Percentiles rank a stretch among this genome's conserved stretches.
phyloP scores from a whole-genome alignment of 805 yeast species.

The Candida broadrunensis region DNA sequence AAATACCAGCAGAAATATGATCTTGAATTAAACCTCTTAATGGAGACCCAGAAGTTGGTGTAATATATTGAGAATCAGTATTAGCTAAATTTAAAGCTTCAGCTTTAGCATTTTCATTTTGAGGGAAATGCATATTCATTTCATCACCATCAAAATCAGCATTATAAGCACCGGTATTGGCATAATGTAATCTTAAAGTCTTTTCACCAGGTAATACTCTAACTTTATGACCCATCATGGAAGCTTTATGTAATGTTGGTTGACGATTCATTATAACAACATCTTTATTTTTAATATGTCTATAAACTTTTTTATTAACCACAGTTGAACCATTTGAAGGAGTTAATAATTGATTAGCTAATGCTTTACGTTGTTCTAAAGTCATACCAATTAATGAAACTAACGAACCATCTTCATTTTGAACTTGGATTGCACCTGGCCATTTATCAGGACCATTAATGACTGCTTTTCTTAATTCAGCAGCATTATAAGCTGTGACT shows the following conservation, averaged over 20 bases:
- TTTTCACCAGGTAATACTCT: slow-evolving; percentile 96
- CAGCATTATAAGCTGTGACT: slow-evolving; percentile 86
- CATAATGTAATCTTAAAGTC: slow-evolving; percentile 94
- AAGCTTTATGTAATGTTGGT: slow-evolving; percentile 98
- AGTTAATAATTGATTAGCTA: slow-evolving; percentile 91
- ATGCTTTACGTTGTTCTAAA: slow-evolving; percentile 87
- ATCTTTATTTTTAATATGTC: slow-evolving; percentile 94
- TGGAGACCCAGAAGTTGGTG: slow-evolving; percentile 98
- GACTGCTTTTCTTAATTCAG: slow-evolving; percentile 89
- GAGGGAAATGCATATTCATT: slow-evolving; percentile 99
- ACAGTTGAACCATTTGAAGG: slow-evolving; percentile 67
- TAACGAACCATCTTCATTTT: slow-evolving; percentile 89
- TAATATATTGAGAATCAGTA: slow-evolving; percentile 94
- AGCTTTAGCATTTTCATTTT: slow-evolving; percentile 93
- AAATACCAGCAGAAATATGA: slow-evolving; percentile 97
- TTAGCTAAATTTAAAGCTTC: slow-evolving; percentile 94
- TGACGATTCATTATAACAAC: slow-evolving; percentile 98
- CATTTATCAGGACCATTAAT: slow-evolving; percentile 96
- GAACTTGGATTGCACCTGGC: slow-evolving; percentile 98
- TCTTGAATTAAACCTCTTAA: slow-evolving; percentile 98
- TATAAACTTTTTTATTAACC: slow-evolving; percentile 85
- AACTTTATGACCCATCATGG: slow-evolving; percentile 99
- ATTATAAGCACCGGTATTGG: slow-evolving; percentile 98
- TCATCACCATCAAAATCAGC: slow-evolving; percentile 99
- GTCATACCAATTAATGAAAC: slow-evolving; percentile 86